Evolutionary conservation across 495 filamentous ascomycete species (phyloP), one percentile per base, ranked within the genome.

Genomic region (Penicillium salamii): DNA sequence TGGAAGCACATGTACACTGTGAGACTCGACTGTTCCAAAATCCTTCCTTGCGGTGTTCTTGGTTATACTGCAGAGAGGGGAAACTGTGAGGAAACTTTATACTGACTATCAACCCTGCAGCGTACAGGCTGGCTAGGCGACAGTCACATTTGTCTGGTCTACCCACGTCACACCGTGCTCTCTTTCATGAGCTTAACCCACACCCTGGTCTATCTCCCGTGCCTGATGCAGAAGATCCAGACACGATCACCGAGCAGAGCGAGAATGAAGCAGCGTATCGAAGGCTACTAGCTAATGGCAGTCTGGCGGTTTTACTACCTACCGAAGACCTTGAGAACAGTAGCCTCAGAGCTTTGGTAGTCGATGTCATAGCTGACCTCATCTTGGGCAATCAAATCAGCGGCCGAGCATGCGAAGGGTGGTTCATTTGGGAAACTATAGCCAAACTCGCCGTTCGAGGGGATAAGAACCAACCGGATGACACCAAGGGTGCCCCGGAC

Each of bases 241-340:
- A 72, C 26, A 78, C 72, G 32, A 61, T 79, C 24, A 61, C 74
- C 44, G 71, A 79, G 52, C 89, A 95, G 64, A 70, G 68, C 41
- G 77, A 86, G 41, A 91, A 92, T 62, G 91, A 97, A 70, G 76
- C 78, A 15, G 75, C 79, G 45, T 95, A 93, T 70, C 83, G 90
- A 62, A 88, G 89, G 59, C 68, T 96, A 53, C 71, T 97, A 11
- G 89, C 88, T 13, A 82, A 89, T 53, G 87, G 83, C 4, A 77
- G 87, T 36, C 71, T 98, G 36, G 86, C 89, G 4, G 71, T 96
- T 35, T 74, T 97, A 19, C 77, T 98, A 26, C 93, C 93, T 5
- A 93, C 89, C 14, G 91, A 97, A 62, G 91, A 97, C 57, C 78
- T 97, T 8, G 83, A 91, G 58, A 97, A 95, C 66, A 80, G 75